Base-by-base conservation (phyloP, 208 protist species). In the Wallacemonas sp. region DNA sequence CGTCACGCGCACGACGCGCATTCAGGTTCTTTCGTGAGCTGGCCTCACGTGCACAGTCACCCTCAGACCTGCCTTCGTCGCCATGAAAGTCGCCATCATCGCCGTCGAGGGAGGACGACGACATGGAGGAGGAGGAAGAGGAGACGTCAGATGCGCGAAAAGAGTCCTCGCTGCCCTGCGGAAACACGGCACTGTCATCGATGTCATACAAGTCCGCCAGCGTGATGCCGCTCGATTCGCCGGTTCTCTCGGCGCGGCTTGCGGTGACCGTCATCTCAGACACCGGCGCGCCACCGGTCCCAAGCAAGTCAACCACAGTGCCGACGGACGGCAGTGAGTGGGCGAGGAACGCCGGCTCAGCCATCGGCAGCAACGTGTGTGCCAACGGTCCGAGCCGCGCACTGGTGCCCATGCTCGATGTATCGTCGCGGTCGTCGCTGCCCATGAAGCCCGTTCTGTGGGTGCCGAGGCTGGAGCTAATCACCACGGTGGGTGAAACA, bases 401-500 rank as follows among this genome's bases (percentile, higher is more conserved):
- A 32, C 50, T 57, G 4, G 50, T 39, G 21, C 50, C 38, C n/a
- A 8, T 27, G 17, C 50, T 57, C 26, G 30, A 21, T 2, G 50
- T 10, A 32, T 57, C 50, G 32, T 19, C 50, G 50, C 24, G 17
- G 29, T n/a, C n/a, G n/a, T n/a, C n/a, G n/a, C n/a, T n/a, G n/a
- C n/a, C n/a, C n/a, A 5, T 15, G 32, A 57, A 38, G 50, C 32
- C n/a, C 24, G 30, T 37, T 6, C 33, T 13, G 32, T 57, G 50
- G 15, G 1, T 0, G 36, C 29, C 29, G 4, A 57, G 29, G 1
- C 50, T 57, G 3, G n/a, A 8, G n/a, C 50, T 57, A 6, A 57
- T 6, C 50, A 57, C 50, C 50, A 57, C 38, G 15, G 50, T 57
- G 30, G 50, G 50, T 26, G 50, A 57, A n/a, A 13, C 24, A 13